These are phyloP conservation scores for Leccinum glutinopallens DNA, from an alignment of 1,284 basidiomycete species.

Conservation along the genomic window DNA sequence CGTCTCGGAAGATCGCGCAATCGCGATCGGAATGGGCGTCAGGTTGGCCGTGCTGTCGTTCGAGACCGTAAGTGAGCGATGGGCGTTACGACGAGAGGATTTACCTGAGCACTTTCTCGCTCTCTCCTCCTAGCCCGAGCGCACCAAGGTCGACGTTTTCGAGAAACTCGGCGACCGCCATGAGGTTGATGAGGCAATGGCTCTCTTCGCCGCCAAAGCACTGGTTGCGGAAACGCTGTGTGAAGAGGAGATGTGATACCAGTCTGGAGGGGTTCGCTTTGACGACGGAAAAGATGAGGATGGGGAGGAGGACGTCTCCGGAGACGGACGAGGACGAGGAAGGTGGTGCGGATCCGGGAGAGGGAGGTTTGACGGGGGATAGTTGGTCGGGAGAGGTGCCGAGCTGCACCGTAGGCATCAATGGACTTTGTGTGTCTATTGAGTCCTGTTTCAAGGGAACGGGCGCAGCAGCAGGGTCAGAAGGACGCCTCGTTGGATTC, in stretches of 20 bases:
- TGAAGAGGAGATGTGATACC: conserved; percentile 85
- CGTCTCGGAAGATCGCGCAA: conserved; percentile 18
- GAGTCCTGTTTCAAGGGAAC: not conserved
- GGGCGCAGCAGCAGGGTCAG: not conserved
- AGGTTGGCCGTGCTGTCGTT: conserved; percentile 65
- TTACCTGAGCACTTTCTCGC: conserved; percentile 60
- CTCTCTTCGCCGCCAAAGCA: conserved; percentile 77
- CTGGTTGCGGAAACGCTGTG: conserved; percentile 82
- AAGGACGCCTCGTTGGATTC: not conserved
- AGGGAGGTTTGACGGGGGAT: conserved; percentile 30
- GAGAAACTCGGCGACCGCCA: conserved; percentile 92
- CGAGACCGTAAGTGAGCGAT: not conserved
- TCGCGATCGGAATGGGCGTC: conserved; percentile 68
- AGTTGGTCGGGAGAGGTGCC: conserved; percentile 19
- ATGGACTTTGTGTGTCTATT: conserved; percentile 4
- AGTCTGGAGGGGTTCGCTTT: conserved; percentile 85
- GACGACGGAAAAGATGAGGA: conserved; percentile 91
- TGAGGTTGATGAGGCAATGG: conserved; percentile 91
- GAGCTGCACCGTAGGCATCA: not conserved
- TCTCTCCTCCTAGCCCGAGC: conserved; percentile 75
- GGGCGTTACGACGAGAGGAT: conserved; percentile 2
- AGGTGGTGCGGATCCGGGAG: conserved; percentile 27
- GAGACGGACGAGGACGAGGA: conserved; percentile 54
- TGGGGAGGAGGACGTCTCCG: conserved; percentile 80
- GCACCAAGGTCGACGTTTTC: conserved; percentile 88